A percentile compares a stretch with the other conserved stretches of the same genome.
These are phyloP conservation scores for Cucurbita ficifolia DNA, from an alignment of 306 rosid species.

Conservation along the genomic window DNA sequence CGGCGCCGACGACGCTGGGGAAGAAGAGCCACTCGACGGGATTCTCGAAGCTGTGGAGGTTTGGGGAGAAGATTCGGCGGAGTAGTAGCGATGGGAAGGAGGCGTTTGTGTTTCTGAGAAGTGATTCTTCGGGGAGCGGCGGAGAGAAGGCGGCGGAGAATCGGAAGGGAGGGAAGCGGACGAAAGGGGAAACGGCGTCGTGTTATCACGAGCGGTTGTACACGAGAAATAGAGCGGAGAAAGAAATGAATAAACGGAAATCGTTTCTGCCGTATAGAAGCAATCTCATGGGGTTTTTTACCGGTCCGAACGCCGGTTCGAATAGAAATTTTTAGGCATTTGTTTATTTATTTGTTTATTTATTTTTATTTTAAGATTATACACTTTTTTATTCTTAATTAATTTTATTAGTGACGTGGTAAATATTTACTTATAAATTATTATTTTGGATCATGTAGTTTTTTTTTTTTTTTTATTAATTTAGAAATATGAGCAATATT, in stretches of 20 bases:
- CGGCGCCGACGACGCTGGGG: conserved; percentile 21
- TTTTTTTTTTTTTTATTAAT: no score
- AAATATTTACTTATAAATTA: no score
- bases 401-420: no score
- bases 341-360: no score
- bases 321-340: conserved; percentile 44
- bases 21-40: conserved; percentile 82
- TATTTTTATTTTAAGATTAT: no score
- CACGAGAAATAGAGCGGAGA: conserved; percentile 41
- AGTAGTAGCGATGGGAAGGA: conserved; percentile 83
- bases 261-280: conserved; percentile 72
- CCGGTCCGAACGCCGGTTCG: conserved; percentile 30
- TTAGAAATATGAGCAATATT: no score
- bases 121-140: conserved; percentile 9
- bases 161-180: background rate
- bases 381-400: no score
- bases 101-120: conserved; percentile 47
- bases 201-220: conserved; percentile 57
- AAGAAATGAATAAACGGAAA: conserved; percentile 46
- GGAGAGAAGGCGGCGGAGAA: background rate
- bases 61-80: conserved; percentile 42
- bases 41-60: conserved; percentile 55
- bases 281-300: conserved; percentile 54
- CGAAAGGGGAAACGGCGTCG: conserved; percentile 19
- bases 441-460: no score